Percentiles rank a stretch among this genome's conserved stretches.
Conservation (phyloP, 2,329 filamentous ascomycete species). For the Clonostachys rosea region DNA sequence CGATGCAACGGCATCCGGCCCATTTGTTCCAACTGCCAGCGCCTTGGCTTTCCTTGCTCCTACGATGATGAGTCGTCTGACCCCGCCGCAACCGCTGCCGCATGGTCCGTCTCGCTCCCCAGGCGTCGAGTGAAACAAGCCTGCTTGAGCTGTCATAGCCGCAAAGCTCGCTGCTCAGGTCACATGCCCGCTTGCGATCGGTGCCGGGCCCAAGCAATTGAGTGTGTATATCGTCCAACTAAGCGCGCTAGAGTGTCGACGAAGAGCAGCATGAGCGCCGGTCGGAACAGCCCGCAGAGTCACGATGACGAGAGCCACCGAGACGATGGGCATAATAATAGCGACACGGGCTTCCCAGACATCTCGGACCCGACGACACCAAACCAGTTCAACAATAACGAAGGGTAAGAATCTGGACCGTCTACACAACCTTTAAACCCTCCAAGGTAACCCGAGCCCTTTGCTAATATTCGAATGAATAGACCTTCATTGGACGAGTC, state of each 20-base stretch:
- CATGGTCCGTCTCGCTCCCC: slow-evolving; percentile 38
- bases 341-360: slow-evolving; percentile 26
- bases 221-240: slow-evolving; percentile 49
- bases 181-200: slow-evolving; percentile 49
- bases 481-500: slow-evolving; percentile 32
- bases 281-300: slow-evolving; percentile 21
- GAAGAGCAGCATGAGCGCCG: slow-evolving; percentile 11
- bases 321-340: slow-evolving; percentile 24
- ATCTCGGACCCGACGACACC: slow-evolving; percentile 22
- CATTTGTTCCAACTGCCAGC: slow-evolving; percentile 53
- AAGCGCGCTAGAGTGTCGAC: slow-evolving; percentile 28
- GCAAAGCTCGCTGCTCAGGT: slow-evolving; percentile 56
- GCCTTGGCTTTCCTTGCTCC: slow-evolving; percentile 52
- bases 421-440: neutral
- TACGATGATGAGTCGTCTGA: slow-evolving; percentile 36
- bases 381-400: slow-evolving; percentile 24
- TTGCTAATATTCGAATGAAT: slow-evolving; percentile 10
- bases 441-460: neutral
- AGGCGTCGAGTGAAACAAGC: slow-evolving; percentile 51
- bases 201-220: slow-evolving; percentile 44
- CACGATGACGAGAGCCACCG: slow-evolving; percentile 22
- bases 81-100: slow-evolving; percentile 22
- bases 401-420: slow-evolving; percentile 6
- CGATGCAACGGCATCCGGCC: slow-evolving; percentile 50
- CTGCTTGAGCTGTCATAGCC: slow-evolving; percentile 52